These are phyloP conservation scores for Crepidotus variabilis DNA, from an alignment of 768 basidiomycete species.

Conservation along the genomic window DNA sequence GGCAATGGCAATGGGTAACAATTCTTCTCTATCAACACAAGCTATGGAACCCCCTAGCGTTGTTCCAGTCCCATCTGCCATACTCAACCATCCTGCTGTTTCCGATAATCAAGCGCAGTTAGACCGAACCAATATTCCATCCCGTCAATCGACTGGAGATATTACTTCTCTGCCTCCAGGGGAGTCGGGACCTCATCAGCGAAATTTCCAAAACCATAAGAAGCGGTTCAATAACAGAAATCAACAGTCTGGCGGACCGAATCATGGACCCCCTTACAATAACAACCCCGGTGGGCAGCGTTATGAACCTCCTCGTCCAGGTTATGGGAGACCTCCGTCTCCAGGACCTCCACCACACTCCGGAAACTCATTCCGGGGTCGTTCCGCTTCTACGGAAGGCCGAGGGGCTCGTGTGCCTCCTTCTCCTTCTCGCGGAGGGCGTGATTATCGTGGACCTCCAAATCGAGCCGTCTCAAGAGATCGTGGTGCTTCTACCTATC, in stretches of 20 bases:
- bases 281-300: background rate
- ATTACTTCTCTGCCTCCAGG: no score
- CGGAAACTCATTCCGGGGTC: slow-evolving; percentile 10
- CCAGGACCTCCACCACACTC: slow-evolving; percentile 7
- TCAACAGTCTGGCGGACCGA: slow-evolving; percentile 4
- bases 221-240: slow-evolving; percentile 11
- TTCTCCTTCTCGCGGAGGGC: slow-evolving; percentile 11
- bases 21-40: background rate
- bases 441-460: slow-evolving; percentile 18
- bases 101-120: no score
- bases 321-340: slow-evolving; percentile 9
- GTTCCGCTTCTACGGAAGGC: slow-evolving; percentile 14
- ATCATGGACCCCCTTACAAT: slow-evolving; percentile 5
- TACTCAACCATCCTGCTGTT: no score
- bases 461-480: slow-evolving; percentile 28
- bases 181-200: background rate
- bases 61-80: no score
- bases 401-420: slow-evolving; percentile 10
- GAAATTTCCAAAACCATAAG: slow-evolving; percentile 1
- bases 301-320: slow-evolving; percentile 4
- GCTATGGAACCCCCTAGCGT: background rate
- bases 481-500: slow-evolving; percentile 26
- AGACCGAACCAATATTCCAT: no score
- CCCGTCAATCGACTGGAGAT: no score
- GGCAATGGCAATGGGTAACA: background rate